Conservation (phyloP, 1,284 basidiomycete species). For the Thecaphora thlaspeos region DNA sequence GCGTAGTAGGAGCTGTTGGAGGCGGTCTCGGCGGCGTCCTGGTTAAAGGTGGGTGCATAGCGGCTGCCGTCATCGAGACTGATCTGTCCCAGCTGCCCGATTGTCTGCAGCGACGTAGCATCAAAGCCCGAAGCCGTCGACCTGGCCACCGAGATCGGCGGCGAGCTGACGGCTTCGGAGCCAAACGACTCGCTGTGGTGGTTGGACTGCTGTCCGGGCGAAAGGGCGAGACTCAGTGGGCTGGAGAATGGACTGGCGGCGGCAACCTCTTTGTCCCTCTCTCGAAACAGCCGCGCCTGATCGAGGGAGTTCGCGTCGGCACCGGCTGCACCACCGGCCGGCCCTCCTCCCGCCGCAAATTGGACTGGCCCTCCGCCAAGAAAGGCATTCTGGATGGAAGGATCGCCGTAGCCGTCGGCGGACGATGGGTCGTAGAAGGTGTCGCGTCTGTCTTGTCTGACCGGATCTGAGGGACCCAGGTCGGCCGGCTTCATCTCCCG, state of each 20-base stretch:
- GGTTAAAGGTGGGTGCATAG: slow-evolving; percentile 19
- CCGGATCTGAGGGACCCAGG: too few relatives aligned
- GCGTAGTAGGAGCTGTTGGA: background rate
- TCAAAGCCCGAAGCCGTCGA: slow-evolving; percentile 12
- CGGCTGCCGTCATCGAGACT: slow-evolving; percentile 21
- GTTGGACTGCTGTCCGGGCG: slow-evolving; percentile 12
- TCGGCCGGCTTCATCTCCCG: too few relatives aligned
- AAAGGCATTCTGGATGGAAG: slow-evolving; percentile 15
- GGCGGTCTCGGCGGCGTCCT: slow-evolving; percentile 5
- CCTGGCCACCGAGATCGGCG: background rate
- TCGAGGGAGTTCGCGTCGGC: too few relatives aligned
- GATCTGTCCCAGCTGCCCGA: slow-evolving; percentile 30
- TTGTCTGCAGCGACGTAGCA: slow-evolving; percentile 11
- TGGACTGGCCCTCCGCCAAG: background rate
- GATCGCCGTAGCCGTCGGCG: slow-evolving; percentile 33
- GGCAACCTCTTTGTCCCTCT: background rate
- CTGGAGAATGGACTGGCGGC: slow-evolving; percentile 22
- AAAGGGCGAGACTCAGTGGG: slow-evolving; percentile 10
- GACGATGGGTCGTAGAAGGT: slow-evolving; percentile 34
- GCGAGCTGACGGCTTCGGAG: slow-evolving; percentile 20
- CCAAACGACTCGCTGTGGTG: slow-evolving; percentile 19
- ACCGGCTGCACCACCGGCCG: too few relatives aligned
- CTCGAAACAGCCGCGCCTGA: background rate
- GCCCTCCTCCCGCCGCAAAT: too few relatives aligned
- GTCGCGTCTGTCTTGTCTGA: slow-evolving; percentile 1